Evolutionary conservation across 1,284 basidiomycete genomes (phyloP), one percentile per base, ranked within the genome.

Genomic region (Rhodotorula sp.): DNA sequence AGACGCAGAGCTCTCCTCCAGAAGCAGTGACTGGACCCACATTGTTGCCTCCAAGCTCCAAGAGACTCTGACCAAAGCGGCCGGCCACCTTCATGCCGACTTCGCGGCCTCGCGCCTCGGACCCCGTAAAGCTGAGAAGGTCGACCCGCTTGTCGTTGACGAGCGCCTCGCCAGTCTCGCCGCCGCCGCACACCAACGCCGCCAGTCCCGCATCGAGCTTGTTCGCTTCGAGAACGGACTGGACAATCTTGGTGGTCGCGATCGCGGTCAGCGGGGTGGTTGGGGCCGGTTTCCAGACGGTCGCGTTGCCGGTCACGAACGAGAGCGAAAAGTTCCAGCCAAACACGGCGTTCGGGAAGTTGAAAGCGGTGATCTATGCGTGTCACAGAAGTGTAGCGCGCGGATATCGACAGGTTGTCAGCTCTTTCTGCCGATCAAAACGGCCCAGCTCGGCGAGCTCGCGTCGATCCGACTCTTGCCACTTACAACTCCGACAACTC

Each of bases 21-120:
- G 10, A 43, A 43, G 8, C 34, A 38, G 34, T 38, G 34, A 38
- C 19, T 23, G 10, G 21, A 59, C 70, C 43, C 43, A 73, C 74
- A 79, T 97, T 97, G 83, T 98, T 97, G 50, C 95, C 95, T n/a
- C 94, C 94, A 16, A 97, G 85, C 80, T 97, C 95, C 47, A 97
- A 71, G 8, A 79, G 62, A n/a, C 65, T 60, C 83, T 95, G 91
- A 60, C 91, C 92, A 81, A 90, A 93, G 77, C 89, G 84, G 72
- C 86, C 88, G 80, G 89, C 90, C 3, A 95, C 93, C 69, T 85
- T 85, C 81, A 87, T 87, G 14, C 91, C 91, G 26, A 98, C 93
- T 71, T 89, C 85, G 69, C 89, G 87, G 21, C 95, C 95, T 60
- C 94, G 89, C 62, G 84, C 84, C 80, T 97, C 95, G 76, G 91